phyloP scores from a whole-genome alignment of 352 stramenopile genomes.

The Pythium brachiatum region DNA sequence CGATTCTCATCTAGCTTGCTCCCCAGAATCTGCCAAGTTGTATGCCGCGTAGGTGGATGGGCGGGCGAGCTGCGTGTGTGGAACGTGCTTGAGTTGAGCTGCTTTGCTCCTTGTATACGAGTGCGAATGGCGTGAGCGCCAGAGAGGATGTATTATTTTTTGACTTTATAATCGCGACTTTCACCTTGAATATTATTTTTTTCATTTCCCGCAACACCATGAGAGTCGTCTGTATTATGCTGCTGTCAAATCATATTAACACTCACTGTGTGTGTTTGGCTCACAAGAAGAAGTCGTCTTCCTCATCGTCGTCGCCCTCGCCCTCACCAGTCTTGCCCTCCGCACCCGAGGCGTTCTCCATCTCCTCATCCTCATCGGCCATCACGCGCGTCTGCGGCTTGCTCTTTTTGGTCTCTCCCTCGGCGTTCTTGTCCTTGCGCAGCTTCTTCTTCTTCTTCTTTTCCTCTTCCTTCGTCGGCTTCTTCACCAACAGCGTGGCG shows the following conservation, averaged over 20 bases:
- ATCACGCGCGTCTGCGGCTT: constrained; percentile 36
- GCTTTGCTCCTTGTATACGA: too few species aligned
- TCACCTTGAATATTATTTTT: constrained; percentile 1
- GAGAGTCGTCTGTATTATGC: neutral
- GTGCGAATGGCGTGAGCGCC: neutral
- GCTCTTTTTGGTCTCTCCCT: constrained; percentile 37
- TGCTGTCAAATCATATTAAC: constrained; percentile 5
- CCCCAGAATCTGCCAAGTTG: neutral
- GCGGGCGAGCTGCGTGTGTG: neutral
- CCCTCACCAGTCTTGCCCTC: constrained; percentile 29
- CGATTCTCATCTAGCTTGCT: constrained; percentile 60
- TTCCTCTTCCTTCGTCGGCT: constrained; percentile 59
- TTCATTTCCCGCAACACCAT: neutral
- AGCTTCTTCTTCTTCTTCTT: constrained; percentile 37
- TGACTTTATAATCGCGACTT: neutral
- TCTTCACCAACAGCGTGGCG: constrained; percentile 59
- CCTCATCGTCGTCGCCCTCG: constrained; percentile 33
- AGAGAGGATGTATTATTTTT: neutral
- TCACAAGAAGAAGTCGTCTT: constrained; percentile 77
- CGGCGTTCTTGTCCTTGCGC: neutral
- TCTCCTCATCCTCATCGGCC: constrained; percentile 51
- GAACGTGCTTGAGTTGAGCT: too few species aligned
- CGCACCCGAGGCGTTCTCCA: constrained; percentile 24
- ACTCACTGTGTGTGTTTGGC: neutral
- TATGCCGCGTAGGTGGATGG: neutral